Base-by-base conservation (phyloP, 1,139 yeast genomes). In the Blastobotrys apis region DNA sequence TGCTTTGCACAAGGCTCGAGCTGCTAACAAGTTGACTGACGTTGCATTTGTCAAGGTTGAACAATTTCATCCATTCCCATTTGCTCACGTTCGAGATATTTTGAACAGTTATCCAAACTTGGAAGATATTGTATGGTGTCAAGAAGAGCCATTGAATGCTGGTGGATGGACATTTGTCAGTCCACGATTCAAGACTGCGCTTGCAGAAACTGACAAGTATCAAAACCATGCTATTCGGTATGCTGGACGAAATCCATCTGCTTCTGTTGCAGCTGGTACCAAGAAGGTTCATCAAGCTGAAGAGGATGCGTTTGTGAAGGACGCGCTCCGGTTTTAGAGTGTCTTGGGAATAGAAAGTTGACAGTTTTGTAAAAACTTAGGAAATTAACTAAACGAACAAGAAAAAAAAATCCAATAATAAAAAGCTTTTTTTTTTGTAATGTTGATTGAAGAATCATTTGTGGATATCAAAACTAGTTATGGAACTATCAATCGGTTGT, bases 51-150 rank as follows among this genome's bases (percentile, higher is more conserved):
- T 92, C 60, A 86, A 83, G 72, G 64, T 94, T 59, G 99, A 94
- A 72, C 97, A 94, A 74, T 66, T 90, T 60, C 97, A 94, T 65
- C 99, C 99, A 68, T 94, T 94, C 97, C 98, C 98, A 69, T 94
- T 74, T 71, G 92, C 94, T 49, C 96, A 86, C 72, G 72, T 94
- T 60, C 84, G 88, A 64, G 97, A 90, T 60, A 71, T 86, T 30
- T 73, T 94, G 58, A 75, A 86, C 69, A 66, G 79, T 45, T 94
- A 84, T 75, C 87, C 95, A 63, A 81, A 81, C 66, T 65, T 83
- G 52, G 82, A 84, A 67, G 98, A 94, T 65, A 72, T 94, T 58
- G 94, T 88, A 39, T 94, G 94, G 94, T 84, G 94, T 70, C 98
- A 94, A 74, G 99, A 94, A 74, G 99, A 94, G 75, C 98, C 98